Conservation (phyloP, 495 filamentous ascomycete species). For the Xylaria scruposa region DNA sequence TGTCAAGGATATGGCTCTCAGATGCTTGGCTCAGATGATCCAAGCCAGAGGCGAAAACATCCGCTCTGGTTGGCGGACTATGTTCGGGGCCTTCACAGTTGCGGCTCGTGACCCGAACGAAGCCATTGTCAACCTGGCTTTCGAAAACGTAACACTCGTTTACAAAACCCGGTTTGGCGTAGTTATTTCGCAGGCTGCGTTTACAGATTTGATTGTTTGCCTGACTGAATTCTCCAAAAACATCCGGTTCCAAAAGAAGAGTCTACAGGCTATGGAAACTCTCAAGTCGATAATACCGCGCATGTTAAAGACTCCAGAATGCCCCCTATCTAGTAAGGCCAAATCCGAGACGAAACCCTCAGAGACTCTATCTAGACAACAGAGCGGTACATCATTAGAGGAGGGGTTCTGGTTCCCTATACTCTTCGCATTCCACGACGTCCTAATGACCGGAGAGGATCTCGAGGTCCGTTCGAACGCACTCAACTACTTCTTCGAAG, state of each 20-base stretch:
- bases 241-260: slow-evolving; percentile 96
- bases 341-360: slow-evolving; percentile 38
- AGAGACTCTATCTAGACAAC: slow-evolving; percentile 42
- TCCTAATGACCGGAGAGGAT: slow-evolving; percentile 98
- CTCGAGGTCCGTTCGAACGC: slow-evolving; percentile 96
- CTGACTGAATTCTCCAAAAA: slow-evolving; percentile 99
- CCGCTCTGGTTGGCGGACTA: slow-evolving; percentile 96
- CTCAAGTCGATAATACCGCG: slow-evolving; percentile 88
- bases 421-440: slow-evolving; percentile 97
- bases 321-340: slow-evolving; percentile 66
- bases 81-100: slow-evolving; percentile 98
- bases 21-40: slow-evolving; percentile 99
- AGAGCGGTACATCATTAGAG: slow-evolving; percentile 75
- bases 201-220: slow-evolving; percentile 94
- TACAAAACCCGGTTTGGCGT: slow-evolving; percentile 97
- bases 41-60: slow-evolving; percentile 96
- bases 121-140: slow-evolving; percentile 93
- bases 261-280: slow-evolving; percentile 92
- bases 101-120: slow-evolving; percentile 93
- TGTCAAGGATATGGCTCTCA: slow-evolving; percentile 97
- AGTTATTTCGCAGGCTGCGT: slow-evolving; percentile 94
- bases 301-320: slow-evolving; percentile 96
- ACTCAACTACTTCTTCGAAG: slow-evolving; percentile 94
- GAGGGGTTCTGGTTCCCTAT: slow-evolving; percentile 99
- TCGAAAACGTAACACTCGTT: slow-evolving; percentile 96